Evolutionary conservation across 2,329 filamentous ascomycete species (phyloP).

Genomic region (Hortaea werneckii): DNA sequence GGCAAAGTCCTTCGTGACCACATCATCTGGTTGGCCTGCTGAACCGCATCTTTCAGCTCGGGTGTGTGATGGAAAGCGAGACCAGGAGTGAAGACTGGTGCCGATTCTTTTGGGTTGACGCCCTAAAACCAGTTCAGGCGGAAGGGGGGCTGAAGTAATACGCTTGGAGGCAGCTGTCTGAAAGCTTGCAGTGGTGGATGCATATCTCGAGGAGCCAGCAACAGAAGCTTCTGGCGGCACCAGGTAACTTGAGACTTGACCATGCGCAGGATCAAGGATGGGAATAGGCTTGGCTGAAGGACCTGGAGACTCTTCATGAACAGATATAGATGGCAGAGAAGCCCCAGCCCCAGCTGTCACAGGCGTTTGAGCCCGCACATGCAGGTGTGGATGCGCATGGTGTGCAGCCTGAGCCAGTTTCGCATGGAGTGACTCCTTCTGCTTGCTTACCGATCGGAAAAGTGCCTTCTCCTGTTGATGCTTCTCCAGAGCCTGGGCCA

Average conservation of each 20-base stretch:
- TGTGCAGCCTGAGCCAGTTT: neutral
- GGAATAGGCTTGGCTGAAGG: slow-evolving; percentile 1
- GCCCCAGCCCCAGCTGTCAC: slow-evolving; percentile 1
- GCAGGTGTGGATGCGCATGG: slow-evolving; percentile 8
- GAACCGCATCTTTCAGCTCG: slow-evolving; percentile 31
- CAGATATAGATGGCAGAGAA: neutral
- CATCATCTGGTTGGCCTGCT: slow-evolving; percentile 29
- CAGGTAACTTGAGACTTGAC: neutral
- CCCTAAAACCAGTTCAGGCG: neutral
- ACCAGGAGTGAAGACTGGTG: slow-evolving; percentile 30
- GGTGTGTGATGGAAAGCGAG: slow-evolving; percentile 37
- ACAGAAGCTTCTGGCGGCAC: neutral
- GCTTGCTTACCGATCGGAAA: slow-evolving; percentile 22
- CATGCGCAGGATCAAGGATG: neutral
- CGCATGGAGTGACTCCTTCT: slow-evolving; percentile 4
- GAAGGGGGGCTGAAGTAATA: neutral
- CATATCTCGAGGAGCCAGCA: neutral
- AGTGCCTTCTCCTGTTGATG: slow-evolving; percentile 25
- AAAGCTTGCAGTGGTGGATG: neutral
- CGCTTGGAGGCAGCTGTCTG: neutral
- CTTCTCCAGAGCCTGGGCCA: slow-evolving; percentile 24
- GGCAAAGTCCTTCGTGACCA: slow-evolving; percentile 34
- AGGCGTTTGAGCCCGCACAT: slow-evolving; percentile 1
- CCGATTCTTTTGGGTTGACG: slow-evolving; percentile 10
- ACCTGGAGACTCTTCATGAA: slow-evolving; percentile 11